Evolutionary conservation across 1,139 yeast species (phyloP), one percentile per base, ranked within the genome.

Genomic region (Yamadazyma blattariae): DNA sequence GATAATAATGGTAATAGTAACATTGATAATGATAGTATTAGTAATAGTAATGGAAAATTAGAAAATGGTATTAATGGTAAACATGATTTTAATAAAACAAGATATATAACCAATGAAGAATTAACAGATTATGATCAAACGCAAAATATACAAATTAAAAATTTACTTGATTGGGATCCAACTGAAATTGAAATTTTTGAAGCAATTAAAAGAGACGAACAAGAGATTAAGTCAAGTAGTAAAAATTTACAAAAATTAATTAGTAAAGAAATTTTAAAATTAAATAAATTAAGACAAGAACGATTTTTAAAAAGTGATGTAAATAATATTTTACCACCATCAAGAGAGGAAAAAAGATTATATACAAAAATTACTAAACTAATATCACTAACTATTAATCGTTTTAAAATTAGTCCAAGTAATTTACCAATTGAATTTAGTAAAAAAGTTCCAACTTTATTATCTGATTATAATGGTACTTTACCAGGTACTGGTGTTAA

Each of bases 391-490:
- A 55, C 64, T 14, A 53, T 69, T 15, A 53, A 57, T 26, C 41
- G 52, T n/a, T 46, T 58, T 42, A 53, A 59, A 15, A 40, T 65
- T 7, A 40, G 46, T 5, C 61, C 65, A 7, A 48, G 49, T 13
- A 51, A 53, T 14, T 49, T 74, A 24, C 61, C 74, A 10, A 44
- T 57, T 26, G 51, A 56, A 29, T 56, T 67, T 36, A 67, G 71
- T 45, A 56, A 65, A 32, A 69, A 60, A 36, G 50, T 89, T 29
- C 95, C 96, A 0, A 83, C 85, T 1, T 67, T 85, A 38, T 78
- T 80, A 51, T 75, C 82, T 14, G 87, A 83, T 47, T 89, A 85
- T 51, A 67, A 75, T 29, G 97, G 97, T 36, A 74, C 84, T 1
- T 70, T 89, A 50, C 97, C 96, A 1, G 88, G 88, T 0, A 73